These are phyloP conservation scores for Leonotis leonurus DNA, from an alignment of 257 asterid species.

Conservation along the genomic window DNA sequence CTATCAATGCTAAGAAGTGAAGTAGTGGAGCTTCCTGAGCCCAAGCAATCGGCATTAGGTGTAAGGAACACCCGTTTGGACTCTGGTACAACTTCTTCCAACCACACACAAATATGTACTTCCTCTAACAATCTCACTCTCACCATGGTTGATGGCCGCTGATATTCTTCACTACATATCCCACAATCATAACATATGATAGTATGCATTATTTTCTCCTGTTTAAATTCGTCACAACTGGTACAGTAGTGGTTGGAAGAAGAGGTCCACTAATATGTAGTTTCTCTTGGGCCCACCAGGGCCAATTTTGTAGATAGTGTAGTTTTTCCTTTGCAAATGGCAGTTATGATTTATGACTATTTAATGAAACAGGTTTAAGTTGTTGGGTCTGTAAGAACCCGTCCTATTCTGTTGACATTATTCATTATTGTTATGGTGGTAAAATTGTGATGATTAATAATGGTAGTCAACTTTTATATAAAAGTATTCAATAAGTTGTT, in stretches of 20 bases:
- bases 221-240: too few relatives aligned
- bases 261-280: neutral
- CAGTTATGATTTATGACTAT: neutral
- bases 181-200: too few relatives aligned
- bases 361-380: neutral
- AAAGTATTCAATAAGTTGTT: too few relatives aligned
- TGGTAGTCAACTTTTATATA: neutral
- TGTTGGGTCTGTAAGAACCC: neutral
- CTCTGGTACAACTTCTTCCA: slow-evolving; percentile 20
- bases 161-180: too few relatives aligned
- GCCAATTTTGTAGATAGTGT: neutral
- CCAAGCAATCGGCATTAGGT: slow-evolving; percentile 31
- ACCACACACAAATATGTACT: slow-evolving; percentile 19
- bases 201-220: too few relatives aligned
- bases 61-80: slow-evolving; percentile 1
- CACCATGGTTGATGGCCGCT: slow-evolving; percentile 38
- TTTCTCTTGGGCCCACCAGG: neutral
- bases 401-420: neutral
- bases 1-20: slow-evolving; percentile 51
- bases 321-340: neutral
- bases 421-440: neutral
- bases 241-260: neutral
- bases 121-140: slow-evolving; percentile 31
- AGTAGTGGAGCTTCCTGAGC: slow-evolving; percentile 36
- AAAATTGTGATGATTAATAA: neutral